These are phyloP conservation scores for Dictyostelium brefeldianum DNA, from an alignment of 78 protist species.

Conservation along the genomic window DNA sequence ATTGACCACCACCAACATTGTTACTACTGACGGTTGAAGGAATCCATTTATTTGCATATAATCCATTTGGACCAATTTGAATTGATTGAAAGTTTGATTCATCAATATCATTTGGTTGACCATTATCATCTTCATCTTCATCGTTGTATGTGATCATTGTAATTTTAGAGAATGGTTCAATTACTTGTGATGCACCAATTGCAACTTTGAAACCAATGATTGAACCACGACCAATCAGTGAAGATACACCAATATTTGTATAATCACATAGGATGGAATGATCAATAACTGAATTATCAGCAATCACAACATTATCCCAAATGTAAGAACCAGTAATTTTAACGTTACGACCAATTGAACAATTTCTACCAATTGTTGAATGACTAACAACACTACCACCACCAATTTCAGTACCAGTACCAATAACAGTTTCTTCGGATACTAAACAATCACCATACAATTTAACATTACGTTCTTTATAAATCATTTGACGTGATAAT, in stretches of 20 bases:
- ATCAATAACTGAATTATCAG: conserved; percentile 50
- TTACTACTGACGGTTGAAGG: too few species aligned
- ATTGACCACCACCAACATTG: too few species aligned
- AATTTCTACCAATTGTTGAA: conserved; percentile 85
- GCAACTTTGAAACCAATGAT: conserved; percentile 75
- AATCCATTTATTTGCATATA: neutral
- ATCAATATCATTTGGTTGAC: neutral
- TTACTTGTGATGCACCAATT: neutral
- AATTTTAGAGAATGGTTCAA: conserved; percentile 60
- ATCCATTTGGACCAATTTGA: conserved; percentile 14
- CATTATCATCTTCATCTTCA: conserved; percentile 22
- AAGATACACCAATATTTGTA: conserved; percentile 6
- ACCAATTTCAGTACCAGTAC: conserved; percentile 66
- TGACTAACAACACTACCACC: conserved; percentile 27
- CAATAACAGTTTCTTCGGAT: conserved; percentile 58
- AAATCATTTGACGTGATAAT: conserved; percentile 74
- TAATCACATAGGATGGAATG: conserved; percentile 63
- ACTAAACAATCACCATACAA: conserved; percentile 64
- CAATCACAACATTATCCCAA: conserved; percentile 85
- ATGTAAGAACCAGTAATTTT: conserved; percentile 77
- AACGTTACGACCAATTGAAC: conserved; percentile 81
- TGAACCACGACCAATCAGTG: conserved; percentile 47
- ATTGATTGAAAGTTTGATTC: neutral
- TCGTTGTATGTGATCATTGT: conserved; percentile 2
- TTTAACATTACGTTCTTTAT: conserved; percentile 75